Conservation (phyloP, 1,284 basidiomycete genomes). For the Takashimella tepidaria region DNA sequence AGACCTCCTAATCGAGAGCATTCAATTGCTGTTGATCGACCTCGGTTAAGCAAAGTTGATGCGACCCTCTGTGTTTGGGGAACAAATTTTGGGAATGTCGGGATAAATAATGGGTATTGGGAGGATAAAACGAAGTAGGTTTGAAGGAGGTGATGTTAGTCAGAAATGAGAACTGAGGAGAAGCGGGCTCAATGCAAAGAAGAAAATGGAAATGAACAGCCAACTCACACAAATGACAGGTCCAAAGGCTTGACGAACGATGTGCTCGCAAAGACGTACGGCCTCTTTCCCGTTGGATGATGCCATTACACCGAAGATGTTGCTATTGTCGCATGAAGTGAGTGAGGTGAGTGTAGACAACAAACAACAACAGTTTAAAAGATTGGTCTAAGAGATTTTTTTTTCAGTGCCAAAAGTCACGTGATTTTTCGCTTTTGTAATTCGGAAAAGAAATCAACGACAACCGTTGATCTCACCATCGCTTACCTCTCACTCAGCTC, state of each 20-base stretch:
- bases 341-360: not conserved
- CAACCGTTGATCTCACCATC: too few relatives aligned
- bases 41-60: slow-evolving; percentile 74
- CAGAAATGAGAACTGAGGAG: not conserved
- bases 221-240: slow-evolving; percentile 41
- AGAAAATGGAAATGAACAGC: slow-evolving; percentile 1
- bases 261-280: slow-evolving; percentile 47
- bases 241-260: slow-evolving; percentile 45
- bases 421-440: too few relatives aligned
- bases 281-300: slow-evolving; percentile 44
- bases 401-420: too few relatives aligned
- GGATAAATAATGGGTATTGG: too few relatives aligned
- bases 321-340: not conserved
- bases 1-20: slow-evolving; percentile 61
- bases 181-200: slow-evolving; percentile 1
- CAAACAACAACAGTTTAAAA: not conserved
- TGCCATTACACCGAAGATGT: not conserved
- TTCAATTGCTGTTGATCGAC: slow-evolving; percentile 65
- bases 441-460: too few relatives aligned
- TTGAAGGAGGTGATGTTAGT: not conserved
- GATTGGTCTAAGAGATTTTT: not conserved
- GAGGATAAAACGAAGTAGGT: not conserved
- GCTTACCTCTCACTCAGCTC: too few relatives aligned
- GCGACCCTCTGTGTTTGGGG: slow-evolving; percentile 60
- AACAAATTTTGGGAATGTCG: too few relatives aligned